These are phyloP conservation scores for Fusarium neocosmosporiellum DNA, from an alignment of 2,329 filamentous ascomycete genomes.

Conservation along the genomic window DNA sequence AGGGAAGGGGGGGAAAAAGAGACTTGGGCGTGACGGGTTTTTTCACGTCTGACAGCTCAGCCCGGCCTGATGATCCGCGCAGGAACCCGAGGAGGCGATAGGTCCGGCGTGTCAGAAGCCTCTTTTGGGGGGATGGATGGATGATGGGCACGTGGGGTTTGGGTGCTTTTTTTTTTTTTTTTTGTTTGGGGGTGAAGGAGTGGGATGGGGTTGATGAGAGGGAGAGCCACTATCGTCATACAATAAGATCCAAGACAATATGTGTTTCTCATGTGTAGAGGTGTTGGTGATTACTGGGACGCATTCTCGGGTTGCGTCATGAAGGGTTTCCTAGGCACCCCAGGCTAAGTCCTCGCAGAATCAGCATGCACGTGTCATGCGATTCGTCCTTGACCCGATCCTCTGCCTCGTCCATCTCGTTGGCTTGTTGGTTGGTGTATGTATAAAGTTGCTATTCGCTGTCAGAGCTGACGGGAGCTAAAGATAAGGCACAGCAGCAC, in stretches of 20 bases:
- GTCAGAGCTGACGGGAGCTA: neutral
- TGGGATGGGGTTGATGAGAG: neutral
- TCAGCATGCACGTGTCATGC: neutral
- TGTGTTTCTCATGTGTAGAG: neutral
- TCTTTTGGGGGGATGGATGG: neutral
- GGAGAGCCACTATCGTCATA: neutral
- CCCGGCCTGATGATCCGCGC: conserved; percentile 46
- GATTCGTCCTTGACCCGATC: neutral
- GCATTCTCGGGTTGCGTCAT: neutral
- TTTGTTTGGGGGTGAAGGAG: neutral
- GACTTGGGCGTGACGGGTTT: neutral
- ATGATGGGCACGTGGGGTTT: conserved; percentile 41
- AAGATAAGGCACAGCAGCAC: neutral
- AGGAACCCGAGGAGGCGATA: conserved; percentile 46
- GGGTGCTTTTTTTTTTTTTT: neutral
- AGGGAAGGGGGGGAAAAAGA: neutral
- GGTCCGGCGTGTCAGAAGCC: conserved; percentile 25
- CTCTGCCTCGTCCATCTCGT: neutral
- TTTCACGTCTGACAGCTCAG: conserved; percentile 39
- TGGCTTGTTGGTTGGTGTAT: neutral
- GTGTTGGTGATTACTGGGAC: neutral
- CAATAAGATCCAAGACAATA: neutral
- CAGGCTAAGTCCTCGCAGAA: neutral
- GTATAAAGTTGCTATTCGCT: neutral
- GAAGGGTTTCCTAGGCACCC: neutral